Conservation (phyloP, 306 rosid genomes). For the Prunus davidiana region DNA sequence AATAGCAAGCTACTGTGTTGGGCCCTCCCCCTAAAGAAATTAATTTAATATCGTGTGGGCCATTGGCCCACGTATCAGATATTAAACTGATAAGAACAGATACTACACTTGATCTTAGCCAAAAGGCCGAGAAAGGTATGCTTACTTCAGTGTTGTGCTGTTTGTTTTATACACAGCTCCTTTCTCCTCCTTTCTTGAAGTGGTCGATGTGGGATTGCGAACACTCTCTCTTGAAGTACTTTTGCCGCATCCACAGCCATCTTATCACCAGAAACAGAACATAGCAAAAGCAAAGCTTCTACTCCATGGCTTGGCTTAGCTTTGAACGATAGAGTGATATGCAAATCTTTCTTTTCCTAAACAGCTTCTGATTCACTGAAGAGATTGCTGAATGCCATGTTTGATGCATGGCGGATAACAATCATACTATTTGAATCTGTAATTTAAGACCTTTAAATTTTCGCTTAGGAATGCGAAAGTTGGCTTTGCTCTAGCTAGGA, state of each 20-base stretch:
- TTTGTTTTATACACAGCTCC: background rate
- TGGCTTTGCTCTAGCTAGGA: background rate
- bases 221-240: no score
- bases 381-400: background rate
- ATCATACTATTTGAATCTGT: background rate
- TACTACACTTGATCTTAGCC: conserved; percentile 12
- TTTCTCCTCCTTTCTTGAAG: background rate
- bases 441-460: background rate
- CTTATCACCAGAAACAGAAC: background rate
- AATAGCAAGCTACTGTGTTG: background rate
- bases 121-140: conserved; percentile 5
- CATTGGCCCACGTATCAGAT: background rate
- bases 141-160: fast-evolving
- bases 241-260: no score
- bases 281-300: background rate
- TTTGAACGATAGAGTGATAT: background rate
- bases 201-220: background rate
- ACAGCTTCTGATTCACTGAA: background rate
- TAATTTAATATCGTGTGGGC: background rate
- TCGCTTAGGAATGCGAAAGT: background rate
- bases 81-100: conserved; percentile 14
- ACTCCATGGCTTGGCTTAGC: background rate
- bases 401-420: background rate
- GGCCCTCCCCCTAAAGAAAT: background rate
- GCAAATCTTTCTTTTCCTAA: background rate